Conservation (phyloP, 225 moss, liverwort and hornwort genomes). For the Anthoceros angustus region DNA sequence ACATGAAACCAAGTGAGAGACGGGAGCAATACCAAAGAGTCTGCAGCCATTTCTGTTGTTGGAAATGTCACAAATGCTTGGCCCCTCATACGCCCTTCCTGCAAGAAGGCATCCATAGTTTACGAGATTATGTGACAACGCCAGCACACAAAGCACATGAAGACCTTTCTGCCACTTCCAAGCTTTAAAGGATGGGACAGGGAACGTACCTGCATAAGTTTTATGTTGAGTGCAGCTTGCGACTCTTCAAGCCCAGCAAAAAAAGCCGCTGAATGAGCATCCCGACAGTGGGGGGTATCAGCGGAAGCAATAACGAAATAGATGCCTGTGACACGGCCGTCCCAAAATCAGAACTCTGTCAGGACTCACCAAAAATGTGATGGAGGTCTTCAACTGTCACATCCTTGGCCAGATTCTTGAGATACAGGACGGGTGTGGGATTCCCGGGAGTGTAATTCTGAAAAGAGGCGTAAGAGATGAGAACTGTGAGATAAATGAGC, state of each 20-base stretch:
- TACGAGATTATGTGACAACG: not conserved
- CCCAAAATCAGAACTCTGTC: not conserved
- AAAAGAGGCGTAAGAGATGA: slow-evolving; percentile 6
- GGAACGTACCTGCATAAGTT: slow-evolving; percentile 75
- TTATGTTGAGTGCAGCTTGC: slow-evolving; percentile 49
- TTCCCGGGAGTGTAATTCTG: slow-evolving; percentile 71
- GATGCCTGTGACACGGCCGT: not conserved
- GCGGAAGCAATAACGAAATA: not conserved
- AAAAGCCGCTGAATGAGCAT: slow-evolving; percentile 42
- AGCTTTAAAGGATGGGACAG: not conserved
- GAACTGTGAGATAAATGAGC: not conserved
- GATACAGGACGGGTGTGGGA: slow-evolving; percentile 71
- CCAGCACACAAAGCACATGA: not conserved
- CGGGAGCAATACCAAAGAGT: slow-evolving; percentile 43
- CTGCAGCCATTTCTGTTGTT: slow-evolving; percentile 59
- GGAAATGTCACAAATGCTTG: slow-evolving; percentile 93
- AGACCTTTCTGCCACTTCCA: not conserved
- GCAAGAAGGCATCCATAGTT: slow-evolving; percentile 11
- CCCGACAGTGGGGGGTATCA: slow-evolving; percentile 6
- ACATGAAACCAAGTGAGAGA: not conserved
- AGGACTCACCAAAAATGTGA: slow-evolving; percentile 49
- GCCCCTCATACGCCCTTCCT: slow-evolving; percentile 96
- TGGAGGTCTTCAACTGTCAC: slow-evolving; percentile 62
- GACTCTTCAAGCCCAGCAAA: slow-evolving; percentile 54
- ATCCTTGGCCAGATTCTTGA: slow-evolving; percentile 89